Conservation (phyloP, 2,329 filamentous ascomycete genomes). For the Arthroderma sp. region DNA sequence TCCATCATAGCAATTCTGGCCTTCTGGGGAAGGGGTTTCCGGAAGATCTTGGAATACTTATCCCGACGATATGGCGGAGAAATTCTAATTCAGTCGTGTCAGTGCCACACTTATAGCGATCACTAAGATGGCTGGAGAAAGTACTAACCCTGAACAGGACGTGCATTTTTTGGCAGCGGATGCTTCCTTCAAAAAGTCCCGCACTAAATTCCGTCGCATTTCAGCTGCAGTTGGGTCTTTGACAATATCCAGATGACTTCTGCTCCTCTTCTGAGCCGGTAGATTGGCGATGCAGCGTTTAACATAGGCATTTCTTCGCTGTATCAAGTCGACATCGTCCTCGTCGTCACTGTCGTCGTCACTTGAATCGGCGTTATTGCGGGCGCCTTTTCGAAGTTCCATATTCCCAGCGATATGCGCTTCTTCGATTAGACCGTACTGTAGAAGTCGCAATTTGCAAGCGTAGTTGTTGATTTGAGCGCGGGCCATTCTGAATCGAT, state of each 20-base stretch:
- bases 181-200: constrained; percentile 68
- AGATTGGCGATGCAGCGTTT: constrained; percentile 56
- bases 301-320: constrained; percentile 55
- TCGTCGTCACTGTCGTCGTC: constrained; percentile 56
- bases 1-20: constrained; percentile 67
- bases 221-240: constrained; percentile 80
- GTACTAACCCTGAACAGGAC: constrained; percentile 44
- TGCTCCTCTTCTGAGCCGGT: constrained; percentile 36
- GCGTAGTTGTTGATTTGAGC: constrained; percentile 64
- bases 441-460: constrained; percentile 75
- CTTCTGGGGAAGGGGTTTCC: constrained; percentile 63
- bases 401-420: constrained; percentile 47
- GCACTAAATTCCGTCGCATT: constrained; percentile 61
- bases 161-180: constrained; percentile 57
- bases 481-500: constrained; percentile 67
- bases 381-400: constrained; percentile 33
- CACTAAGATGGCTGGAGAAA: not conserved
- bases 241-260: constrained; percentile 36
- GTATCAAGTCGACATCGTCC: constrained; percentile 41
- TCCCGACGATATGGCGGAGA: constrained; percentile 82
- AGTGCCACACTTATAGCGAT: not conserved
- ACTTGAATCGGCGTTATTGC: constrained; percentile 41
- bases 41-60: constrained; percentile 83
- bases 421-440: constrained; percentile 68
- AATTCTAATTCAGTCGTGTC: constrained; percentile 41